A percentile compares a stretch with the other conserved stretches of the same genome.
These are phyloP conservation scores for Arxiozyma slooffiae DNA, from an alignment of 1,139 yeast genomes.

Conservation along the genomic window DNA sequence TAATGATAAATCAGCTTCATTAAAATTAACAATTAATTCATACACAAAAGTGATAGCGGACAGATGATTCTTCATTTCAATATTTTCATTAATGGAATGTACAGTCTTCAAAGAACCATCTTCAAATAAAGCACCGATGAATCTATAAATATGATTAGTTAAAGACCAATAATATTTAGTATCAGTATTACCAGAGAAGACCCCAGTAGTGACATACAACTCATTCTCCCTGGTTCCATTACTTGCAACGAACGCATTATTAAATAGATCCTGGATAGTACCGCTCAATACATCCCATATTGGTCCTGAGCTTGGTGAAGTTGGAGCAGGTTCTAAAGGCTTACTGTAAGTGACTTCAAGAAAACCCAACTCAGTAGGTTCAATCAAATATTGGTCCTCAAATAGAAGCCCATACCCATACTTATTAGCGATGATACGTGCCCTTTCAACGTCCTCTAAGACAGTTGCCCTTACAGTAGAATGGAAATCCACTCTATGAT, in stretches of 20 bases:
- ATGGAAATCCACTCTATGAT: conserved; percentile 47
- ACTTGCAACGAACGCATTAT: conserved; percentile 21
- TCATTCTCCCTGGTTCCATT: conserved; percentile 31
- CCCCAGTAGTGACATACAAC: conserved; percentile 47
- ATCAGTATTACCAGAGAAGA: conserved; percentile 79
- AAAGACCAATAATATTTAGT: conserved; percentile 70
- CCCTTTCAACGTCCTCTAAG: conserved; percentile 34
- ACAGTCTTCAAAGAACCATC: conserved; percentile 19
- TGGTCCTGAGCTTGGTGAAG: conserved; percentile 38
- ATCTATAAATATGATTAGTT: conserved; percentile 62
- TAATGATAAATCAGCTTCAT: conserved; percentile 4
- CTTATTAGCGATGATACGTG: conserved; percentile 36
- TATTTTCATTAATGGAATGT: conserved; percentile 55
- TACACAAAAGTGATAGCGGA: conserved; percentile 52
- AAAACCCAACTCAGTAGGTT: conserved; percentile 23
- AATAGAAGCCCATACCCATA: conserved; percentile 40
- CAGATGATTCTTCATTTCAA: conserved; percentile 44
- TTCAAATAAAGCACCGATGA: conserved; percentile 21
- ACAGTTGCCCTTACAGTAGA: conserved; percentile 38
- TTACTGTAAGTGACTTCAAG: conserved; percentile 37
- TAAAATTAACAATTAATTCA: conserved; percentile 38
- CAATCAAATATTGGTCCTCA: conserved; percentile 17
- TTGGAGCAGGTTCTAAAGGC: conserved; percentile 45
- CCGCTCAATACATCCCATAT: conserved; percentile 49
- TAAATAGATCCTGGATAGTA: conserved; percentile 42